Evolutionary conservation across 176 grass and related monocot species (phyloP).

Genomic region (Aegilops sharonensis): DNA sequence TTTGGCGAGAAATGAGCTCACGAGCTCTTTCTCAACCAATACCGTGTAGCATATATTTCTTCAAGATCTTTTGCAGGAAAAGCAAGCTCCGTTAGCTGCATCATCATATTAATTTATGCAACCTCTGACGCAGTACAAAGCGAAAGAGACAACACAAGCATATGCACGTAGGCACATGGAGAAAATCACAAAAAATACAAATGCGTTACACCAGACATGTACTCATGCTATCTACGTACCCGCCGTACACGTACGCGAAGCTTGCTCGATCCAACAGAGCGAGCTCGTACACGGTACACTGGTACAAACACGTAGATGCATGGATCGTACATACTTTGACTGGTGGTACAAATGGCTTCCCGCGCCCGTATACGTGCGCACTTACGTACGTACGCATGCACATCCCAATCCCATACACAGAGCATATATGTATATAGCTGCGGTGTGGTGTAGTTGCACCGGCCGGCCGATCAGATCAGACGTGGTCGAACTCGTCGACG

Average conservation of each 20-base stretch:
- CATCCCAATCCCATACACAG: too few species aligned
- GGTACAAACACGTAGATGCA: background rate
- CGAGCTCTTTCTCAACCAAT: background rate
- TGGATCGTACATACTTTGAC: constrained; percentile 12
- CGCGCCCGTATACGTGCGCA: background rate
- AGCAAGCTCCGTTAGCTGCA: constrained; percentile 2
- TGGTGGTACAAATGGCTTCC: background rate
- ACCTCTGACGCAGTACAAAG: constrained; percentile 16
- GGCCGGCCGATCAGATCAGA: constrained; percentile 25
- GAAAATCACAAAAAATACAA: constrained; percentile 31
- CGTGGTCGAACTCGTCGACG: constrained; percentile 51
- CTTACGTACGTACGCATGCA: constrained; percentile 3
- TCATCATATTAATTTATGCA: background rate
- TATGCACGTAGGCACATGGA: background rate
- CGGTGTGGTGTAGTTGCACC: background rate
- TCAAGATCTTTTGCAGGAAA: constrained; percentile 6
- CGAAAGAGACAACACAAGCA: constrained; percentile 14
- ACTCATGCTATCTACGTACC: background rate
- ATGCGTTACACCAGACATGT: constrained; percentile 20
- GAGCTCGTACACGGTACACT: background rate
- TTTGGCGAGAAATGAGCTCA: background rate
- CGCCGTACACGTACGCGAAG: background rate
- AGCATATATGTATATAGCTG: background rate
- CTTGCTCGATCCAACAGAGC: constrained; percentile 11
- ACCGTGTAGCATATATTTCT: background rate